These are phyloP conservation scores for Podila epigama DNA, from an alignment of 192 early-diverging fungal genomes.

Conservation along the genomic window DNA sequence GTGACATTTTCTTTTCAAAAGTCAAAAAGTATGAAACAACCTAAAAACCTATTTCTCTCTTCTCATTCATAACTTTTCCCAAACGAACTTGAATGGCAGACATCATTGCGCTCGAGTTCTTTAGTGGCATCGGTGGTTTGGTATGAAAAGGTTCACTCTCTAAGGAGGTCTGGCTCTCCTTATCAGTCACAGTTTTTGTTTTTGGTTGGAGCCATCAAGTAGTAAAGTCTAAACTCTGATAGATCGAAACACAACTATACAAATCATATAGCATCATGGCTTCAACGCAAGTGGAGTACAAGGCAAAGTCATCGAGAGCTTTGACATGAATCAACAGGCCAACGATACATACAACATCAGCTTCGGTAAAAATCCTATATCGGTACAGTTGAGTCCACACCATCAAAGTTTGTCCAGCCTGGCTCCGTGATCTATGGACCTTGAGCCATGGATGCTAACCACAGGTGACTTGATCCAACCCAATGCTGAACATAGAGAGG, in stretches of 20 bases:
- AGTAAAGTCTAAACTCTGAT: not conserved
- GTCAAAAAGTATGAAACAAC: not conserved
- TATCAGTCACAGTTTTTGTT: no score
- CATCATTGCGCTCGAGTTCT: slow-evolving; percentile 70
- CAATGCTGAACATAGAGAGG: slow-evolving; percentile 36
- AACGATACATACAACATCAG: slow-evolving; percentile 78
- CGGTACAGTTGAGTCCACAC: slow-evolving; percentile 16
- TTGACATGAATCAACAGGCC: slow-evolving; percentile 91
- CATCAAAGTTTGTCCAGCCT: no score
- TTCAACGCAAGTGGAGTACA: slow-evolving; percentile 67
- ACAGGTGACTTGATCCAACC: slow-evolving; percentile 3
- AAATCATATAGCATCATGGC: slow-evolving; percentile 77
- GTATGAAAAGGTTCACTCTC: slow-evolving; percentile 17
- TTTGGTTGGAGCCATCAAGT: not conserved
- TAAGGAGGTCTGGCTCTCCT: no score
- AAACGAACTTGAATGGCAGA: slow-evolving; percentile 10
- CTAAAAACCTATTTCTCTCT: not conserved
- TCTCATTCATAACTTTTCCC: not conserved
- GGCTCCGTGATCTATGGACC: not conserved
- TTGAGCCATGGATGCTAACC: slow-evolving; percentile 48
- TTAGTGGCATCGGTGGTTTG: slow-evolving; percentile 74
- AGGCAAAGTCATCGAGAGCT: slow-evolving; percentile 74
- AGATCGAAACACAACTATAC: not conserved
- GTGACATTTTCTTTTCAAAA: not conserved
- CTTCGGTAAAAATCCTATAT: slow-evolving; percentile 55